Percentiles rank a stretch among this genome's conserved stretches.
Evolutionary conservation across 345 rosid species (phyloP).

Genomic region (Pugionium dolabratum): DNA sequence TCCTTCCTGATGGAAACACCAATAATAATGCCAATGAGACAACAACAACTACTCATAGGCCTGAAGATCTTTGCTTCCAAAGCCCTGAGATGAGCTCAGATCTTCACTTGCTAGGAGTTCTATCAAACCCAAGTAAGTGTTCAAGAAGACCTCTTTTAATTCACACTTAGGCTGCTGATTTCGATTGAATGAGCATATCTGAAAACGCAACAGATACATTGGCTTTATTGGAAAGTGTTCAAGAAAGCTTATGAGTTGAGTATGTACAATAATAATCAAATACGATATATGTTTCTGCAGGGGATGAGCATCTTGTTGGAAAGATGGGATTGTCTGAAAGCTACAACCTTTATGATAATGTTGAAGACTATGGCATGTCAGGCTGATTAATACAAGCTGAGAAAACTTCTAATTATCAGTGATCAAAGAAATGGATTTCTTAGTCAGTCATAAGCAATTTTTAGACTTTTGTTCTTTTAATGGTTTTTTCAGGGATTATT

Average conservation of each 20-base stretch:
- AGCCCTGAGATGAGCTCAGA: conserved; percentile 74
- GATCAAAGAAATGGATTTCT: no score
- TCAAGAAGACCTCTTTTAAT: background rate
- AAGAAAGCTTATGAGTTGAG: no score
- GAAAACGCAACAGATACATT: background rate
- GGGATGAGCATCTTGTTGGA: conserved; percentile 67
- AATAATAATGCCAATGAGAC: conserved; percentile 31
- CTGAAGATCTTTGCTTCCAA: conserved; percentile 73
- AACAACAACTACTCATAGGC: conserved; percentile 35
- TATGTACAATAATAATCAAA: background rate
- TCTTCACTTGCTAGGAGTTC: conserved; percentile 61
- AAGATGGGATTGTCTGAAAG: conserved; percentile 72
- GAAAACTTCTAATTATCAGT: background rate
- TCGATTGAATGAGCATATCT: background rate
- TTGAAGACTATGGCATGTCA: conserved; percentile 68
- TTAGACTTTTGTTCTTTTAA: conserved; percentile 1
- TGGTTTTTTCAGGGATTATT: conserved; percentile 6
- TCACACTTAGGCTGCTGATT: background rate
- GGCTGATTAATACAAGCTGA: conserved; percentile 45
- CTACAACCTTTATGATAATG: conserved; percentile 62
- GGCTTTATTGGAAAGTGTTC: no score
- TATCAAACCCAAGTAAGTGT: conserved; percentile 51
- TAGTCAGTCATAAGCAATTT: conserved; percentile 37
- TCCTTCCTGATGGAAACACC: conserved; percentile 49
- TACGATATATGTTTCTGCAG: conserved; percentile 46